Conservation (phyloP, 192 early-diverging fungal genomes). For the Rhizophagus prolifer region DNA sequence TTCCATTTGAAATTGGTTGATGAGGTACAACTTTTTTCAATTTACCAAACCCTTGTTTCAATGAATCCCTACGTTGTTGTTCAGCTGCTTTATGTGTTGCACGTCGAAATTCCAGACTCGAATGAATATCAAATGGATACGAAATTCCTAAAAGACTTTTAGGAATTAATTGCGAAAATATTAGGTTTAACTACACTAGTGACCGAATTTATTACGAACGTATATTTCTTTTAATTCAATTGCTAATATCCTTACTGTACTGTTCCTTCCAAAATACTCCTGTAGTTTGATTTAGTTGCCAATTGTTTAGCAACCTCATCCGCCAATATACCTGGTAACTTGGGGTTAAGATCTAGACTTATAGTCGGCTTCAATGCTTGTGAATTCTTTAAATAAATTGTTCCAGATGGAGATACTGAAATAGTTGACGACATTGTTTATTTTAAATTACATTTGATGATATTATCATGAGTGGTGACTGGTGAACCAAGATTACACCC, state of each 20-base stretch:
- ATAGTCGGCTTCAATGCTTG: conserved; percentile 32
- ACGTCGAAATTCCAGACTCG: conserved; percentile 76
- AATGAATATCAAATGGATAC: conserved; percentile 72
- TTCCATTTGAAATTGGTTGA: too few species aligned
- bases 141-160: conserved; percentile 68
- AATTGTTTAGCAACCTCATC: conserved; percentile 42
- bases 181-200: too few species aligned
- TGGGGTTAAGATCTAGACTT: conserved; percentile 48
- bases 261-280: conserved; percentile 82
- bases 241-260: conserved; percentile 55
- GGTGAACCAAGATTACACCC: too few species aligned
- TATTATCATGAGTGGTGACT: too few species aligned
- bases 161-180: too few species aligned
- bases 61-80: conserved; percentile 90
- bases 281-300: conserved; percentile 70
- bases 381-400: conserved; percentile 17
- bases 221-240: background rate
- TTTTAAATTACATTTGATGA: too few species aligned
- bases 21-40: conserved; percentile 65
- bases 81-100: conserved; percentile 92
- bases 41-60: conserved; percentile 87
- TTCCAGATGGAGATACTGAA: background rate
- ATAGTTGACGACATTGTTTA: too few species aligned
- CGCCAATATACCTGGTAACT: conserved; percentile 35
- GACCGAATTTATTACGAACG: too few species aligned